Conservation (phyloP, 495 filamentous ascomycete genomes). For the Aspergillus campestris region DNA sequence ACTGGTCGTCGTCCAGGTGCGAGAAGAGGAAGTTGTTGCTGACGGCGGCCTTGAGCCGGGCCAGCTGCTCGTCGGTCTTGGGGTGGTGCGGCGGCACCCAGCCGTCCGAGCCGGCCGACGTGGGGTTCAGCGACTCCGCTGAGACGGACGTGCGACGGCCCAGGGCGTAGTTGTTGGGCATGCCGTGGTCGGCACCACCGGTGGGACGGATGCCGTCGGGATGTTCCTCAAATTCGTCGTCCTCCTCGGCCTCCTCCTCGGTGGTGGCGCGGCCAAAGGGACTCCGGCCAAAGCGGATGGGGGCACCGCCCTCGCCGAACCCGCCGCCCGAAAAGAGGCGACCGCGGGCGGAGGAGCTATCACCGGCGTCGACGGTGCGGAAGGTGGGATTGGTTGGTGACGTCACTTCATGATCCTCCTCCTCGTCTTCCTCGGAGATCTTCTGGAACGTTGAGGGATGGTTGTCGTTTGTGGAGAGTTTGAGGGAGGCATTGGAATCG, state of each 20-base stretch:
- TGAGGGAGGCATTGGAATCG: constrained; percentile 49
- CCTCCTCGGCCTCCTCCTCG: constrained; percentile 15
- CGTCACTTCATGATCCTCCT: constrained; percentile 38
- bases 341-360: constrained; percentile 13
- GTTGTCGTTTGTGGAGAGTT: constrained; percentile 22
- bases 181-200: constrained; percentile 48
- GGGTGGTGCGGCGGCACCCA: constrained; percentile 81
- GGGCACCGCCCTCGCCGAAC: constrained; percentile 15
- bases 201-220: constrained; percentile 27
- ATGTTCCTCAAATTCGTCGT: constrained; percentile 17
- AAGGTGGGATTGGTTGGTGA: constrained; percentile 54
- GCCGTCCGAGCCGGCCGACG: constrained; percentile 70
- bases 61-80: constrained; percentile 74
- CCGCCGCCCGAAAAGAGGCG: constrained; percentile 24
- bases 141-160: constrained; percentile 92
- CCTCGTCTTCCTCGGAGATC: constrained; percentile 54
- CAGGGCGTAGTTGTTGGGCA: constrained; percentile 90
- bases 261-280: constrained; percentile 23
- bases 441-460: constrained; percentile 36
- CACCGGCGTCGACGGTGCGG: constrained; percentile 27
- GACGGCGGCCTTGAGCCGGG: constrained; percentile 72
- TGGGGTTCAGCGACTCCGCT: constrained; percentile 89
- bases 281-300: constrained; percentile 28
- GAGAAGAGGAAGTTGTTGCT: constrained; percentile 88
- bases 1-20: constrained; percentile 89